phyloP scores from a whole-genome alignment of 306 rosid species.

The Begonia peltatifolia region DNA sequence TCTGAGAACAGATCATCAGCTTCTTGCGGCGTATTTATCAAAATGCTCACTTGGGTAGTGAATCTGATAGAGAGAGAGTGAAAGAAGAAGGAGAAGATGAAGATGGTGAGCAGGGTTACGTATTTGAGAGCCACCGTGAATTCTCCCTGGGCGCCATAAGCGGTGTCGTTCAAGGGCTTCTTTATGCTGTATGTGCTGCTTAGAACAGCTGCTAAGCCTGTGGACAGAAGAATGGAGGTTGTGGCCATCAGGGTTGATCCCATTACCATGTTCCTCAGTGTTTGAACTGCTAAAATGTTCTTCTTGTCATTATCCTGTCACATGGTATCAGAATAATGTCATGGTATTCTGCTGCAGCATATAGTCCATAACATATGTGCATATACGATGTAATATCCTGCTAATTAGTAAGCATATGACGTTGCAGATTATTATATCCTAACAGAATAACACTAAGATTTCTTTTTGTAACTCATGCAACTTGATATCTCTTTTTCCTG shows the following conservation, averaged over 20 bases:
- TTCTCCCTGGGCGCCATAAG: slow-evolving; percentile 21
- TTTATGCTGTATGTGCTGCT: slow-evolving; percentile 29
- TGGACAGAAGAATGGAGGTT: slow-evolving; percentile 21
- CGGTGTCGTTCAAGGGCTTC: slow-evolving; percentile 9
- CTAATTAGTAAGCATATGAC: too few species aligned
- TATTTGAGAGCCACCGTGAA: slow-evolving; percentile 20
- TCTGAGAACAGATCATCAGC: neutral
- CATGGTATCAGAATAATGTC: neutral
- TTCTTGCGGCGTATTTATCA: slow-evolving; percentile 10
- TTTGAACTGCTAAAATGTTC: slow-evolving; percentile 27
- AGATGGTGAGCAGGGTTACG: slow-evolving; percentile 12
- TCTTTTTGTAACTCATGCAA: too few species aligned
- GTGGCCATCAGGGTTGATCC: slow-evolving; percentile 35
- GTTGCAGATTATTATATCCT: too few species aligned
- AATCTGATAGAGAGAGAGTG: slow-evolving; percentile 19
- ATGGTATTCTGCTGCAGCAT: too few species aligned
- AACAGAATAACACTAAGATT: too few species aligned
- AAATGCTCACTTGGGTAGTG: slow-evolving; percentile 12
- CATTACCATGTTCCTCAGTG: slow-evolving; percentile 27
- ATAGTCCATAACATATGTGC: too few species aligned
- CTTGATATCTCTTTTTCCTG: too few species aligned
- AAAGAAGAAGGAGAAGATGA: slow-evolving; percentile 20
- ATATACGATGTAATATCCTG: too few species aligned
- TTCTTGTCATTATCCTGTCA: slow-evolving; percentile 27
- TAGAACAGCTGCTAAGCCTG: slow-evolving; percentile 18